These are phyloP conservation scores for Brassica nigra DNA, from an alignment of 345 rosid genomes.

Conservation along the genomic window DNA sequence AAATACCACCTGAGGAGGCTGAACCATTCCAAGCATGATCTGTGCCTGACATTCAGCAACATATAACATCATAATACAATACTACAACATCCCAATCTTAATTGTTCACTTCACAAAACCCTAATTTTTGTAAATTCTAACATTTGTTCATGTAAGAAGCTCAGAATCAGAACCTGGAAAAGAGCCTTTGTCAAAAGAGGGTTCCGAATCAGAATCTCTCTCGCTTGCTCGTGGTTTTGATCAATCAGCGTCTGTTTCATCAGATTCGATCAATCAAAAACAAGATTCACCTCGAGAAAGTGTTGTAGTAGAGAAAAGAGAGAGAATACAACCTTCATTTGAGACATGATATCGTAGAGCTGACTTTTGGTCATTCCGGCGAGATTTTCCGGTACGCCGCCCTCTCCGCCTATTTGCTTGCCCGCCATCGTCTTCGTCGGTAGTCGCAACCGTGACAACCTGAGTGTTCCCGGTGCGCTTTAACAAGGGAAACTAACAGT, in stretches of 20 bases:
- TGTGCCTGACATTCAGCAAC: slow-evolving; percentile 64
- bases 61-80: slow-evolving; percentile 2
- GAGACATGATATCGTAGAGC: slow-evolving; percentile 91
- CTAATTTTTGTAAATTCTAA: slow-evolving; percentile 3
- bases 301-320: neutral
- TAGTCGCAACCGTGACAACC: neutral
- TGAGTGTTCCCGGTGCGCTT: neutral
- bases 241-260: slow-evolving; percentile 66
- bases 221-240: slow-evolving; percentile 90
- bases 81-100: neutral
- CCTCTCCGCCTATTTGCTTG: slow-evolving; percentile 68
- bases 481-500: neutral
- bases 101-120: neutral
- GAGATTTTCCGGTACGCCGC: slow-evolving; percentile 62
- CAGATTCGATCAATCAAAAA: neutral
- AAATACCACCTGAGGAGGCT: slow-evolving; percentile 85
- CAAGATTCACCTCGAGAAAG: neutral
- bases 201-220: slow-evolving; percentile 77
- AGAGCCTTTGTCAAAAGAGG: slow-evolving; percentile 91
- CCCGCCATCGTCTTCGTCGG: slow-evolving; percentile 63
- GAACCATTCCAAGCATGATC: slow-evolving; percentile 99
- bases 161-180: slow-evolving; percentile 64
- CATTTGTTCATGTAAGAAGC: neutral
- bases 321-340: slow-evolving; percentile 66
- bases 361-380: slow-evolving; percentile 96